These are phyloP conservation scores for Hymenoscyphus albidus DNA, from an alignment of 2,329 filamentous ascomycete genomes.

Conservation along the genomic window DNA sequence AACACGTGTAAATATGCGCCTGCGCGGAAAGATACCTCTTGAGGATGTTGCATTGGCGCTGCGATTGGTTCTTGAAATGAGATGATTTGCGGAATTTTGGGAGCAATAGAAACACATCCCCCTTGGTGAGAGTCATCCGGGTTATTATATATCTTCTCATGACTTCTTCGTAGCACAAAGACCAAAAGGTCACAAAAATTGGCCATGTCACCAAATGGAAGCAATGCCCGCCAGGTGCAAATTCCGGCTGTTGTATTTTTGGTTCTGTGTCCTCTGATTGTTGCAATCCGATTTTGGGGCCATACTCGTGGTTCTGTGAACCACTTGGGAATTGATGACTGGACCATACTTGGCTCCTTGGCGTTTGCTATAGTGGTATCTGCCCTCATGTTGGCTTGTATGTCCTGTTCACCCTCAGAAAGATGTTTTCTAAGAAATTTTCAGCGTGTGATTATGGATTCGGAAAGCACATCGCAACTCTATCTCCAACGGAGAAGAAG, in stretches of 20 bases:
- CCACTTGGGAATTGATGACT: slow-evolving; percentile 41
- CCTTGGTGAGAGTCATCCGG: neutral
- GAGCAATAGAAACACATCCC: neutral
- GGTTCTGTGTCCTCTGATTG: slow-evolving; percentile 40
- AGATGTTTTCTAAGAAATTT: slow-evolving; percentile 18
- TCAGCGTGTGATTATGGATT: slow-evolving; percentile 42
- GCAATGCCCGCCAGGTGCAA: slow-evolving; percentile 31
- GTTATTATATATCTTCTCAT: neutral
- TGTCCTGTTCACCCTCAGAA: neutral
- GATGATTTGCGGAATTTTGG: neutral
- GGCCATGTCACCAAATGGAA: neutral
- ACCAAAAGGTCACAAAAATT: neutral
- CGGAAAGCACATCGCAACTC: slow-evolving; percentile 39
- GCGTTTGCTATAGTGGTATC: slow-evolving; percentile 29
- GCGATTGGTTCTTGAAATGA: neutral
- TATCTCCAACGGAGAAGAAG: slow-evolving; percentile 36
- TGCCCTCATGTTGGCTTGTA: slow-evolving; percentile 1
- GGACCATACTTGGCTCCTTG: slow-evolving; percentile 41
- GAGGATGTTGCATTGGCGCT: neutral
- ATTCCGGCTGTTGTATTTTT: slow-evolving; percentile 47
- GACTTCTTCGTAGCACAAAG: neutral
- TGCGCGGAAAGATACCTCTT: neutral
- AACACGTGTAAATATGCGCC: neutral
- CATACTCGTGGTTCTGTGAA: slow-evolving; percentile 38
- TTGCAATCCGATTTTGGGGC: slow-evolving; percentile 40